phyloP scores from a whole-genome alignment of 768 basidiomycete species.

The Lactifluus rugatus region DNA sequence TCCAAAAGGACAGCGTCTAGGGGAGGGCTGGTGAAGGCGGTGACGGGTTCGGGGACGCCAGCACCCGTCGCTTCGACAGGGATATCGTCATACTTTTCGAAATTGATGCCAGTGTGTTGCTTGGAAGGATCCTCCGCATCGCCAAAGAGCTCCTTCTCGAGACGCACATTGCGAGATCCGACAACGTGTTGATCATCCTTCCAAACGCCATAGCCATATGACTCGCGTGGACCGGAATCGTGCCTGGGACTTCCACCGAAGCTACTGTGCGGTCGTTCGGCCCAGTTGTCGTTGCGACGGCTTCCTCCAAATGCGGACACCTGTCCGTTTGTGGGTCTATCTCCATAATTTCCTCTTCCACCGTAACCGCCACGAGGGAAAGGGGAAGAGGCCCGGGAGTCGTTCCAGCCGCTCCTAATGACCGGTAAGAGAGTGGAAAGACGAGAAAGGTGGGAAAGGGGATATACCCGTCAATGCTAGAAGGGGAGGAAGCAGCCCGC shows the following conservation, averaged over 20 bases:
- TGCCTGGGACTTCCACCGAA: constrained; percentile 29
- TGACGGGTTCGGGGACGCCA: constrained; percentile 93
- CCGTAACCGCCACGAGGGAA: constrained; percentile 34
- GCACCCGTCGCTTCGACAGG: constrained; percentile 97
- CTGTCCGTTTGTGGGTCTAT: constrained; percentile 34
- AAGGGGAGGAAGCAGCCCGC: constrained; percentile 63
- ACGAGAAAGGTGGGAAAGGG: neutral
- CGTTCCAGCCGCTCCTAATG: constrained; percentile 62
- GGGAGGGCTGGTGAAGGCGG: constrained; percentile 77
- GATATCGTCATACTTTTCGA: constrained; percentile 99
- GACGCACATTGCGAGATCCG: constrained; percentile 74
- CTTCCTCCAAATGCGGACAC: constrained; percentile 29
- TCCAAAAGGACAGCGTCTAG: constrained; percentile 90
- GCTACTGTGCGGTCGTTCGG: constrained; percentile 32
- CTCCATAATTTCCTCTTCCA: constrained; percentile 33
- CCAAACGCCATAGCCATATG: constrained; percentile 68
- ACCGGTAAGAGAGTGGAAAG: constrained; percentile 16
- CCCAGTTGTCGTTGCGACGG: constrained; percentile 35
- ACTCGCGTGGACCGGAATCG: constrained; percentile 38
- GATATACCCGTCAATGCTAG: constrained; percentile 43
- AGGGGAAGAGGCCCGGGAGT: constrained; percentile 58
- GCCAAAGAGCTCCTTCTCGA: constrained; percentile 96
- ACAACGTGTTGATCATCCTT: constrained; percentile 79
- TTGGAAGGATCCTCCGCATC: constrained; percentile 76
- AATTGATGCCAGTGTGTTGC: constrained; percentile 97